Conservation (phyloP, 1,284 basidiomycete species). For the Ganoderma boninense region DNA sequence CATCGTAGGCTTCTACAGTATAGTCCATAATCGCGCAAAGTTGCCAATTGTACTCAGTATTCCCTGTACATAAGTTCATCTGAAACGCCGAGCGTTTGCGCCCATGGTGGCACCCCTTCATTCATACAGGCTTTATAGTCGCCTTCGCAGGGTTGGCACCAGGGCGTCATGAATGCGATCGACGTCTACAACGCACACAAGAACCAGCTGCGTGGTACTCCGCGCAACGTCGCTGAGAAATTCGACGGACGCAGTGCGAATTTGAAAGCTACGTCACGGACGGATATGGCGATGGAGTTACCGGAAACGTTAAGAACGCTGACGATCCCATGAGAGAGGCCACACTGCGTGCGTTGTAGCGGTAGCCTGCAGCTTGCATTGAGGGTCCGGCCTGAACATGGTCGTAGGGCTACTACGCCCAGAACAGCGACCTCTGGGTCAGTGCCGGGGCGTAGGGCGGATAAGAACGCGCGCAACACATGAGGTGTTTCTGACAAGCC, state of each 20-base stretch:
- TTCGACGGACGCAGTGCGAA: background rate
- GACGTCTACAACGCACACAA: slow-evolving; percentile 11
- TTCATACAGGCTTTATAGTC: slow-evolving; percentile 5
- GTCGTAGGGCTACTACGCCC: slow-evolving; percentile 26
- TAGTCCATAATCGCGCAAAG: slow-evolving; percentile 29
- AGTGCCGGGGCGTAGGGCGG: slow-evolving; percentile 28
- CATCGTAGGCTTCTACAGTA: slow-evolving; percentile 32
- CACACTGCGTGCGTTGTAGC: slow-evolving; percentile 15
- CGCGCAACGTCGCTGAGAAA: slow-evolving; percentile 6
- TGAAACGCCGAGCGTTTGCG: slow-evolving; percentile 32
- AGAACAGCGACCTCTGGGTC: slow-evolving; percentile 18
- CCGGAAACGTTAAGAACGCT: slow-evolving; percentile 24
- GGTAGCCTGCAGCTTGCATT: slow-evolving; percentile 22
- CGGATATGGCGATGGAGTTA: slow-evolving; percentile 23
- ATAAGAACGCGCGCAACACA: slow-evolving; percentile 22
- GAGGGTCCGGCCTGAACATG: slow-evolving; percentile 23
- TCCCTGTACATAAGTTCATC: slow-evolving; percentile 26
- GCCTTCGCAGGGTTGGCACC: slow-evolving; percentile 7
- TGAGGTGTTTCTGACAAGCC: slow-evolving; percentile 22
- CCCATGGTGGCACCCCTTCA: slow-evolving; percentile 23
- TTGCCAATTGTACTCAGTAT: slow-evolving; percentile 29
- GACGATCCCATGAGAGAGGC: slow-evolving; percentile 25
- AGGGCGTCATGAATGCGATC: slow-evolving; percentile 8
- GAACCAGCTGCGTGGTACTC: background rate
- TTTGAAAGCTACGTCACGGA: background rate